Percentiles rank a stretch among this genome's conserved stretches.
Evolutionary conservation across 495 filamentous ascomycete species (phyloP).

Genomic region (Aspergillus cristatus): DNA sequence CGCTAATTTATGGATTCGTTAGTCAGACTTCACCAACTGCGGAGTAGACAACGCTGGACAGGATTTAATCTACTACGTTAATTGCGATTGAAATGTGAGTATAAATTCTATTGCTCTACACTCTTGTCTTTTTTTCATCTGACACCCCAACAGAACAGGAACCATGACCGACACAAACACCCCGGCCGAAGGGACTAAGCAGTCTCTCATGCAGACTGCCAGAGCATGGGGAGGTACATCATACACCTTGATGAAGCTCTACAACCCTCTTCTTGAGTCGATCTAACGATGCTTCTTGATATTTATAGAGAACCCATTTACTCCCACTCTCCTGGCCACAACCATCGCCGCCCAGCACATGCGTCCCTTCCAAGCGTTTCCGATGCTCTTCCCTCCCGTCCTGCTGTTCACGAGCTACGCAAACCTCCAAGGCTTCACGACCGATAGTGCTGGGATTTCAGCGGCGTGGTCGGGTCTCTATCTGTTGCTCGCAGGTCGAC

Average conservation of each 20-base stretch:
- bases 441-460: slow-evolving; percentile 73
- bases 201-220: slow-evolving; percentile 41
- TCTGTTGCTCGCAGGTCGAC: slow-evolving; percentile 61
- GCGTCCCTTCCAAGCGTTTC: slow-evolving; percentile 64
- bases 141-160: too few species aligned
- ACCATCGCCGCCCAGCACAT: slow-evolving; percentile 69
- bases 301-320: slow-evolving; percentile 63
- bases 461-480: slow-evolving; percentile 86
- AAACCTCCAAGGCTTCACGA: slow-evolving; percentile 67
- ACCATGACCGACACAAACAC: slow-evolving; percentile 18
- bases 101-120: too few species aligned
- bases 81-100: too few species aligned
- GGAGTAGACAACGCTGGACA: too few species aligned
- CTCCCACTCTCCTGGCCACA: slow-evolving; percentile 68
- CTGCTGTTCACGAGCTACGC: slow-evolving; percentile 84
- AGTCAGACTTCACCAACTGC: too few species aligned
- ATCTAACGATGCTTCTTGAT: too few species aligned
- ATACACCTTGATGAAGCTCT: too few species aligned
- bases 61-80: too few species aligned
- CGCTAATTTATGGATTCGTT: slow-evolving; percentile 14
- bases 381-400: slow-evolving; percentile 73
- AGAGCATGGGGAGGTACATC: slow-evolving; percentile 70
- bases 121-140: too few species aligned
- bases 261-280: too few species aligned
- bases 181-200: slow-evolving; percentile 34